A percentile compares a stretch with the other conserved stretches of the same genome.
Evolutionary conservation across 345 rosid species (phyloP).

Genomic region (Crucihimalaya himalaica): DNA sequence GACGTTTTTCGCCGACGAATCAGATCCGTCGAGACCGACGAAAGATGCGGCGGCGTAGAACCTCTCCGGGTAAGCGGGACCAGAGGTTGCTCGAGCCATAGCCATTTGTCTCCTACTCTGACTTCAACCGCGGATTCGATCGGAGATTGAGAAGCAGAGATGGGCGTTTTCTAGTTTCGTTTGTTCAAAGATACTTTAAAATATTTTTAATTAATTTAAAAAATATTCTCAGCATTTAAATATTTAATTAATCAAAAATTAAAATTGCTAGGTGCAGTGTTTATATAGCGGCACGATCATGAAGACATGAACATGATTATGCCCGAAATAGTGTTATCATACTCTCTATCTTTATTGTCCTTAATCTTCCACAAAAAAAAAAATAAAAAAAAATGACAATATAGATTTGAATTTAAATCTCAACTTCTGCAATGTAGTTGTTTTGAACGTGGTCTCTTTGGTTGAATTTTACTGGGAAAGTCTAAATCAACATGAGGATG

Average conservation of each 20-base stretch:
- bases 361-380: neutral
- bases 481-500: no score
- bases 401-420: no score
- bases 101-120: slow-evolving; percentile 38
- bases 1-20: slow-evolving; percentile 52
- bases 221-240: neutral
- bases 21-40: slow-evolving; percentile 91
- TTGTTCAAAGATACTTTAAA: slow-evolving; percentile 11
- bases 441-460: no score
- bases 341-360: neutral
- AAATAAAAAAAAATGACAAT: neutral
- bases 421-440: no score
- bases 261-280: slow-evolving; percentile 21
- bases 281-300: slow-evolving; percentile 31
- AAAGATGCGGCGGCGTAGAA: slow-evolving; percentile 93
- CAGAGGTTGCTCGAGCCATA: slow-evolving; percentile 86
- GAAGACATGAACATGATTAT: neutral
- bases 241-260: neutral
- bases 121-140: slow-evolving; percentile 36
- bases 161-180: slow-evolving; percentile 27
- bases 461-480: no score
- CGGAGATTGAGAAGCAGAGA: slow-evolving; percentile 37
- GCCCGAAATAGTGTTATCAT: neutral
- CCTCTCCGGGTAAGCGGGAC: slow-evolving; percentile 95
- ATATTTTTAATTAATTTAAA: neutral